These are phyloP conservation scores for Petrea volubilis DNA, from an alignment of 257 asterid genomes.

Conservation along the genomic window DNA sequence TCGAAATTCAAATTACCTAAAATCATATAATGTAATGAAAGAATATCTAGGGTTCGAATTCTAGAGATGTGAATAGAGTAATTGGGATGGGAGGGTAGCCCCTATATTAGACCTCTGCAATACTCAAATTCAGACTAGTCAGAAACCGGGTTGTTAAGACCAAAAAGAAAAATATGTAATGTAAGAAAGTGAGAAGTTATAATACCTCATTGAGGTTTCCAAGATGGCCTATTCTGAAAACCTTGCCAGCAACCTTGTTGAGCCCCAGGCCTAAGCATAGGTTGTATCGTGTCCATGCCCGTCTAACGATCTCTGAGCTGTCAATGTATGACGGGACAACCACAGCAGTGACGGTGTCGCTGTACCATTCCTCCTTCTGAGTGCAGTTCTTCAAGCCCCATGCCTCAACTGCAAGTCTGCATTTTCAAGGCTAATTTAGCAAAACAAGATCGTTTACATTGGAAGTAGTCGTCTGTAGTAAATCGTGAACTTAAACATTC, in stretches of 20 bases:
- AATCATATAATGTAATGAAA: not conserved
- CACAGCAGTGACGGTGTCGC: slow-evolving; percentile 97
- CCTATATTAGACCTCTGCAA: too few species aligned
- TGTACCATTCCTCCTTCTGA: slow-evolving; percentile 93
- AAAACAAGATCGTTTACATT: not conserved
- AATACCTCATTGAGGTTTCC: slow-evolving; percentile 88
- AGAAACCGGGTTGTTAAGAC: too few species aligned
- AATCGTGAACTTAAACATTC: not conserved
- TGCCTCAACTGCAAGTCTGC: slow-evolving; percentile 95
- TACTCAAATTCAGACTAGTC: too few species aligned
- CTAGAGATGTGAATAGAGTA: too few species aligned
- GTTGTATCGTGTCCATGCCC: slow-evolving; percentile 97
- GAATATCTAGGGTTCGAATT: too few species aligned
- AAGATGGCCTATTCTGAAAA: slow-evolving; percentile 98
- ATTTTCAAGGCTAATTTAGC: slow-evolving; percentile 1
- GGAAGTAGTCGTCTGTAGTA: not conserved
- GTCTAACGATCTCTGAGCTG: slow-evolving; percentile 69
- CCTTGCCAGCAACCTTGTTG: slow-evolving; percentile 97
- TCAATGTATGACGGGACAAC: slow-evolving; percentile 80
- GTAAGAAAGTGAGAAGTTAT: not conserved
- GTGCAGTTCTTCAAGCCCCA: slow-evolving; percentile 99
- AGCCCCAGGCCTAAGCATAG: slow-evolving; percentile 95
- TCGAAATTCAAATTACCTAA: not conserved
- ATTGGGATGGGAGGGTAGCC: too few species aligned
- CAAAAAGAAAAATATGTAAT: too few species aligned